Conservation (phyloP, 352 stramenopile genomes). For the Pythium vanterpoolii region DNA sequence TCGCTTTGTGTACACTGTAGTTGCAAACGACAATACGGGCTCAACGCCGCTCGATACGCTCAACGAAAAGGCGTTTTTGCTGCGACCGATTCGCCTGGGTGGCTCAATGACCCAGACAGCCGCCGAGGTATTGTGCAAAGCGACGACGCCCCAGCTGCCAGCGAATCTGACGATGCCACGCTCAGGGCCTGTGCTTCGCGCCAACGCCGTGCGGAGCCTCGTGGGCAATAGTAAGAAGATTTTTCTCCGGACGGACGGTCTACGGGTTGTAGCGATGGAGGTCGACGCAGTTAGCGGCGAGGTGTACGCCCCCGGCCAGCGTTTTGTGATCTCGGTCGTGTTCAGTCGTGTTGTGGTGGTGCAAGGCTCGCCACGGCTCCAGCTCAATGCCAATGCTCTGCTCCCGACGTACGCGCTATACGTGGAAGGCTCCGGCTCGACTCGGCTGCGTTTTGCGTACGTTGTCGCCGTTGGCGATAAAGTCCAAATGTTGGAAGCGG, state of each 20-base stretch:
- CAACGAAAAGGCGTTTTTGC: slow-evolving; percentile 39
- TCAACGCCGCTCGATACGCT: slow-evolving; percentile 41
- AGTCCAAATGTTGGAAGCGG: slow-evolving; percentile 42
- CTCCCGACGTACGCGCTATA: slow-evolving; percentile 46
- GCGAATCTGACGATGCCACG: slow-evolving; percentile 49
- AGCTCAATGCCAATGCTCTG: slow-evolving; percentile 41
- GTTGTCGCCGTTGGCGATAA: slow-evolving; percentile 43
- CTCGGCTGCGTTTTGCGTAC: slow-evolving; percentile 51
- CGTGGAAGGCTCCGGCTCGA: slow-evolving; percentile 41
- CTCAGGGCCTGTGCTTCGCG: slow-evolving; percentile 37
- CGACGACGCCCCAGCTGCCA: slow-evolving; percentile 26
- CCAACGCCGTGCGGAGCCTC: slow-evolving; percentile 52
- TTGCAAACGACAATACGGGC: slow-evolving; percentile 37
- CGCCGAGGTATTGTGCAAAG: slow-evolving; percentile 40
- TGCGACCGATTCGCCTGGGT: slow-evolving; percentile 32
- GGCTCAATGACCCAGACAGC: slow-evolving; percentile 26
- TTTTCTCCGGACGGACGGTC: slow-evolving; percentile 59
- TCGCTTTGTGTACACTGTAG: slow-evolving; percentile 49
- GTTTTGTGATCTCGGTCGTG: slow-evolving; percentile 41
- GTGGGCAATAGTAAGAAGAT: slow-evolving; percentile 57
- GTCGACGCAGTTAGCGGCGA: slow-evolving; percentile 36
- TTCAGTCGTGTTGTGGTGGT: slow-evolving; percentile 52
- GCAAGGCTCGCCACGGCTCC: slow-evolving; percentile 41
- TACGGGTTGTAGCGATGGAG: slow-evolving; percentile 35
- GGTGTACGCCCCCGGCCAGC: slow-evolving; percentile 58